Evolutionary conservation across 371 early-diverging fungal species (phyloP).

Genomic region (Haplosporangium sp.): DNA sequence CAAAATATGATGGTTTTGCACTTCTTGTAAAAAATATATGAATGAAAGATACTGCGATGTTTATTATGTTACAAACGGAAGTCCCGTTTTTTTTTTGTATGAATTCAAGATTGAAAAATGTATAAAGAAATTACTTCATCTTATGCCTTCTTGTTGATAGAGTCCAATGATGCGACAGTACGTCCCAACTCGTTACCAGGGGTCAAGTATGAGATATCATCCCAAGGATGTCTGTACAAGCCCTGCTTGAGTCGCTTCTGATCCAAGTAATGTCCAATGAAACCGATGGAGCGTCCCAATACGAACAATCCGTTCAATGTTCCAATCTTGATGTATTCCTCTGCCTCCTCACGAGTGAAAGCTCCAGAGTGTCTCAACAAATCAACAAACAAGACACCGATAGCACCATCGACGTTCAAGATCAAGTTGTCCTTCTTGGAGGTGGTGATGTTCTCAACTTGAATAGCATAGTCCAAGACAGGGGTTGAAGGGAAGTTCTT

Average conservation of each 20-base stretch:
- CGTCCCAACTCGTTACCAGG: constrained; percentile 62
- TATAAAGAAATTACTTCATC: neutral
- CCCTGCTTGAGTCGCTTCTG: constrained; percentile 98
- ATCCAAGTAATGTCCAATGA: constrained; percentile 96
- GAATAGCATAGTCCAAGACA: constrained; percentile 92
- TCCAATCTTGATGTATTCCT: constrained; percentile 96
- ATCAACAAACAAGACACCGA: constrained; percentile 96
- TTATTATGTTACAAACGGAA: constrained; percentile 1
- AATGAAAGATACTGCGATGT: neutral
- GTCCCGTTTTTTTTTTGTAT: neutral
- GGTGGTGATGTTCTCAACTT: constrained; percentile 96
- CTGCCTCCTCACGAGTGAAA: constrained; percentile 94
- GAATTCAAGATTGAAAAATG: neutral
- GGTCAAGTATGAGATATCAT: constrained; percentile 94
- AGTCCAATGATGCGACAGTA: constrained; percentile 56
- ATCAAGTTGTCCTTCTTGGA: constrained; percentile 98
- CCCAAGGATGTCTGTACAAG: constrained; percentile 97
- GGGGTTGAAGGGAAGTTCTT: constrained; percentile 90
- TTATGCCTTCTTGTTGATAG: constrained; percentile 52
- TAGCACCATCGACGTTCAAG: constrained; percentile 97
- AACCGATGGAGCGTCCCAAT: constrained; percentile 94
- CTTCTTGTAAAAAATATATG: no score
- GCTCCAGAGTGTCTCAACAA: constrained; percentile 92
- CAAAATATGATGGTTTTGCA: no score
- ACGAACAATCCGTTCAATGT: constrained; percentile 97